Conservation (phyloP, 257 asterid genomes). For the Nicotiana tomentosiformis region DNA sequence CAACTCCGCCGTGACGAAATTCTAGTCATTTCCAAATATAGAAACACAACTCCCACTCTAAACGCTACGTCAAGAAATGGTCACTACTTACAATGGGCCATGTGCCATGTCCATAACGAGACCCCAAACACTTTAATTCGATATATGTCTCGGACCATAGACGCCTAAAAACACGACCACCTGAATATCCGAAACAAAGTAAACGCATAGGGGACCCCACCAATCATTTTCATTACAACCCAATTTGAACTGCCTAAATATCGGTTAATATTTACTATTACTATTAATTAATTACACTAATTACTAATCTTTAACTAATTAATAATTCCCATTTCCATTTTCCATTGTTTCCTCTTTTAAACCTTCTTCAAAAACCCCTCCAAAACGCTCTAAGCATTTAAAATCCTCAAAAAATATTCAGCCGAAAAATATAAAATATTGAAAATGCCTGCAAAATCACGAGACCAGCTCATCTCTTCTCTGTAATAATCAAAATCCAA, state of each 20-base stretch:
- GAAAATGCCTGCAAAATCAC: conserved; percentile 4
- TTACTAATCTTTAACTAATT: background rate
- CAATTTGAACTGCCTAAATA: background rate
- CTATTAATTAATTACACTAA: background rate
- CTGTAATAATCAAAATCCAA: background rate
- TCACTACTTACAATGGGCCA: background rate
- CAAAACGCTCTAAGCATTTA: conserved; percentile 4
- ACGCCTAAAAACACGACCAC: background rate
- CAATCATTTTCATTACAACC: background rate
- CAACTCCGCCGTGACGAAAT: background rate
- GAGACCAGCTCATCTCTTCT: conserved; percentile 11
- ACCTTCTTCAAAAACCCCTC: conserved; percentile 6
- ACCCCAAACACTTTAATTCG: too few species aligned
- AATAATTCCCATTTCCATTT: background rate
- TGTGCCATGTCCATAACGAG: background rate
- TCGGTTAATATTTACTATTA: background rate
- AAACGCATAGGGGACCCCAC: background rate
- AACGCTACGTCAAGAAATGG: background rate
- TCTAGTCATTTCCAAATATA: background rate
- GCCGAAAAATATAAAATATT: conserved; percentile 5
- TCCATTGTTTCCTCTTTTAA: background rate
- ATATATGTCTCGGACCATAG: background rate
- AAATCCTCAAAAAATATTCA: background rate
- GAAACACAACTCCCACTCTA: background rate
- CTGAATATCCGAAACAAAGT: background rate